Conservation (phyloP, 352 stramenopile species). For the Plasmopara halstedii region DNA sequence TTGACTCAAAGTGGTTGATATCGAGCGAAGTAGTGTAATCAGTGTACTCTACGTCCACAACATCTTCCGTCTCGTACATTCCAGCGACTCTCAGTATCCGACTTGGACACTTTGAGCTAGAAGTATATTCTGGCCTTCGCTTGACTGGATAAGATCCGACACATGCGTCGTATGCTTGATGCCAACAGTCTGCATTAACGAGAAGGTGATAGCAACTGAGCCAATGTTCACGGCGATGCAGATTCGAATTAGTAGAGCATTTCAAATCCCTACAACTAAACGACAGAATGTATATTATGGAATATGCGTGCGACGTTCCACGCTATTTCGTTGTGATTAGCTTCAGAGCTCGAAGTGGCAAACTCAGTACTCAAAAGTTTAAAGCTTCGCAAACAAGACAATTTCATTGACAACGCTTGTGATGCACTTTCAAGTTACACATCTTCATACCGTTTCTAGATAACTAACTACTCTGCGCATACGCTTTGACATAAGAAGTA, state of each 20-base stretch:
- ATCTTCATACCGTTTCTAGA: no score
- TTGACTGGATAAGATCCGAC: no score
- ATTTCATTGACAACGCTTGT: no score
- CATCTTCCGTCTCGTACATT: constrained; percentile 52
- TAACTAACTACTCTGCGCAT: no score
- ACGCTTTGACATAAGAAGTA: background rate
- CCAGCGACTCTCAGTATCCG: constrained; percentile 56
- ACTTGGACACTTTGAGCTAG: no score
- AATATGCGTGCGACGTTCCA: background rate
- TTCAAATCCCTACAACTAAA: background rate
- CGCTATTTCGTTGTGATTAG: background rate
- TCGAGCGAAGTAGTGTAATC: constrained; percentile 24
- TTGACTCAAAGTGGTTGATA: constrained; percentile 17
- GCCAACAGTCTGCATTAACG: no score
- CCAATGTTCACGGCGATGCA: no score
- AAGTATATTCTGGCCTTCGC: constrained; percentile 14
- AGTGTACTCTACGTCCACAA: constrained; percentile 8
- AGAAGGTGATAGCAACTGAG: no score
- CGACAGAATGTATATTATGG: background rate
- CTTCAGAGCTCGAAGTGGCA: background rate
- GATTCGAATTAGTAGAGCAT: background rate
- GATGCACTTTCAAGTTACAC: no score
- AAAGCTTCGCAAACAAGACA: background rate
- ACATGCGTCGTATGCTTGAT: no score
- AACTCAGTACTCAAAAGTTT: background rate